Percentiles rank a stretch among this genome's conserved stretches.
Evolutionary conservation across 768 basidiomycete species (phyloP).

Genomic region (Candolleomyces eurysporus): DNA sequence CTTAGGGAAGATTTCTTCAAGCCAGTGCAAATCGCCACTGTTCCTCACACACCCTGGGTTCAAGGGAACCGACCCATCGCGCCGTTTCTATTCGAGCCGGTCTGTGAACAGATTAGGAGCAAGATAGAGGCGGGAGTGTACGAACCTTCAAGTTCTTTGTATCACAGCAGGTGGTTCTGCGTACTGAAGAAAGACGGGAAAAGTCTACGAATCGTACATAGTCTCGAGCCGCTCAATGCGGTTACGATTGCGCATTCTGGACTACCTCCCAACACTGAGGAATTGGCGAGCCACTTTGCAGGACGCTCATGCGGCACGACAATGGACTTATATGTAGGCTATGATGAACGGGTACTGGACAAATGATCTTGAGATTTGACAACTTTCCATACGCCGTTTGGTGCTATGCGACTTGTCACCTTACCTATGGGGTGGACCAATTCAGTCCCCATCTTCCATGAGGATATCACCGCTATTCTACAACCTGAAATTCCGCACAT

Average conservation of each 20-base stretch:
- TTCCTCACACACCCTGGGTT: slow-evolving; percentile 11
- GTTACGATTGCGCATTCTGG: slow-evolving; percentile 29
- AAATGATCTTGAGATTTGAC: background rate
- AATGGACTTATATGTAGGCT: slow-evolving; percentile 4
- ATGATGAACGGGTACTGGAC: background rate
- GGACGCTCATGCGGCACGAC: too few relatives aligned
- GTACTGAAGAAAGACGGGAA: slow-evolving; percentile 32
- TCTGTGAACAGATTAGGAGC: slow-evolving; percentile 10
- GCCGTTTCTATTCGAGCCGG: slow-evolving; percentile 8
- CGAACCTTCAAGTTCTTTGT: slow-evolving; percentile 26
- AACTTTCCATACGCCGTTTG: slow-evolving; percentile 8
- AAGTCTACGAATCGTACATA: slow-evolving; percentile 28
- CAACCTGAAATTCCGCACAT: slow-evolving; percentile 38
- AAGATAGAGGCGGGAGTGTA: slow-evolving; percentile 34
- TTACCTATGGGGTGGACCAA: slow-evolving; percentile 12
- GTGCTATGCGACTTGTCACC: slow-evolving; percentile 6
- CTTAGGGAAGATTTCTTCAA: slow-evolving; percentile 15
- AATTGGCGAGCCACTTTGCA: too few relatives aligned
- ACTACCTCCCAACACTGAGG: too few relatives aligned
- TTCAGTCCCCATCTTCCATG: too few relatives aligned
- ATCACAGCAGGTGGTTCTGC: slow-evolving; percentile 37
- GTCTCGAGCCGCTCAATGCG: slow-evolving; percentile 32
- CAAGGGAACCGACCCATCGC: slow-evolving; percentile 10
- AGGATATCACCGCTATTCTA: too few relatives aligned
- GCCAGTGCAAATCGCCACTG: slow-evolving; percentile 9